Percentiles rank a stretch among this genome's conserved stretches.
Evolutionary conservation across 768 basidiomycete species (phyloP).

Genomic region (Russula dissimulans): DNA sequence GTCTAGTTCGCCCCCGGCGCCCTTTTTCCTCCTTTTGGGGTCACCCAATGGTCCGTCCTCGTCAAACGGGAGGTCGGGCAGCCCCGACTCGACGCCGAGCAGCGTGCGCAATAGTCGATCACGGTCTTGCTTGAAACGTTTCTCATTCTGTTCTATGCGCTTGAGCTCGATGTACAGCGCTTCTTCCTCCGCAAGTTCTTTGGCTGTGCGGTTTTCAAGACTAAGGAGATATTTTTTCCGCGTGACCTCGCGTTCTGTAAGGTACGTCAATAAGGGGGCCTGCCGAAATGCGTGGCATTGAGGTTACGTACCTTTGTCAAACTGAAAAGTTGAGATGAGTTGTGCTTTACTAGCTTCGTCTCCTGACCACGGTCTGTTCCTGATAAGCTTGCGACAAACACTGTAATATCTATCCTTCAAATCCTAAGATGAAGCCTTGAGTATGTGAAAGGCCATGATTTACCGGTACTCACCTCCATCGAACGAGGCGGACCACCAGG

Average conservation of each 20-base stretch:
- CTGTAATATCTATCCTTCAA: slow-evolving; percentile 92
- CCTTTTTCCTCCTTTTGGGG: slow-evolving; percentile 51
- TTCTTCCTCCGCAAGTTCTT: slow-evolving; percentile 92
- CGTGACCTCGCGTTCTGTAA: slow-evolving; percentile 70
- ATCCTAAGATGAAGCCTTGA: slow-evolving; percentile 42
- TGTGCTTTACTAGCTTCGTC: slow-evolving; percentile 65
- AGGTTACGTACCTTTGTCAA: slow-evolving; percentile 70
- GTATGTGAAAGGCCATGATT: neutral
- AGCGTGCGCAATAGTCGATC: slow-evolving; percentile 80
- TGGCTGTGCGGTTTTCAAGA: slow-evolving; percentile 80
- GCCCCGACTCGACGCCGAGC: slow-evolving; percentile 79
- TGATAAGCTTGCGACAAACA: slow-evolving; percentile 79
- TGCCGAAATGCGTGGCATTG: neutral
- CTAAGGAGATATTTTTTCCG: slow-evolving; percentile 82
- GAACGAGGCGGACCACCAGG: slow-evolving; percentile 42
- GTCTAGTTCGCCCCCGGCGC: slow-evolving; percentile 28
- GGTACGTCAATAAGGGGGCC: neutral
- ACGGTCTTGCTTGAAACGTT: slow-evolving; percentile 77
- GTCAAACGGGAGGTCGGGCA: slow-evolving; percentile 57
- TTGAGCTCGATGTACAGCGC: slow-evolving; percentile 89
- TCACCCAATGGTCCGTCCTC: slow-evolving; percentile 50
- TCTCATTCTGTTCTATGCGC: slow-evolving; percentile 89
- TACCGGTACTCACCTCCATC: slow-evolving; percentile 52
- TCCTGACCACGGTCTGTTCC: slow-evolving; percentile 76
- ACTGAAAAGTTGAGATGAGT: slow-evolving; percentile 62